These are phyloP conservation scores for Phaeodactylum tricornutum DNA, from an alignment of 108 stramenopile species.

Conservation along the genomic window DNA sequence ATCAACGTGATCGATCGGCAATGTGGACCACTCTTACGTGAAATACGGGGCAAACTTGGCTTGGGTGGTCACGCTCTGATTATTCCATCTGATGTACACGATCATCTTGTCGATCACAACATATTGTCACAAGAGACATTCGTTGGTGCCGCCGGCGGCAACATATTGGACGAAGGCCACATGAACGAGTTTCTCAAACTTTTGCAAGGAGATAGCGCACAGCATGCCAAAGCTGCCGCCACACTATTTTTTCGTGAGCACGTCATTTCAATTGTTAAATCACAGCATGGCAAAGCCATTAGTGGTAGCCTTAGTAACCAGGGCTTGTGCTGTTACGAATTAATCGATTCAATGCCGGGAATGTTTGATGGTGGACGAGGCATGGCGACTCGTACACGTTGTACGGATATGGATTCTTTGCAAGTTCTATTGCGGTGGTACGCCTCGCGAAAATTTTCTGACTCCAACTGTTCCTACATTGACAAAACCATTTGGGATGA, in stretches of 20 bases:
- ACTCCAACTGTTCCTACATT: slow-evolving; percentile 61
- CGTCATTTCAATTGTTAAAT: slow-evolving; percentile 79
- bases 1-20: slow-evolving; percentile 60
- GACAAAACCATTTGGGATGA: slow-evolving; percentile 80
- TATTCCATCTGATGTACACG: slow-evolving; percentile 86
- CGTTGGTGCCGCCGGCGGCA: slow-evolving; percentile 78
- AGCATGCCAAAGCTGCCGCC: slow-evolving; percentile 36
- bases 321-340: slow-evolving; percentile 72
- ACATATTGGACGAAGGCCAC: slow-evolving; percentile 56
- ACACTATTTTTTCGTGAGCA: slow-evolving; percentile 87
- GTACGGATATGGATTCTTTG: slow-evolving; percentile 48
- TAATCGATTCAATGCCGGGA: slow-evolving; percentile 73
- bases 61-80: slow-evolving; percentile 66
- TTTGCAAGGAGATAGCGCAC: slow-evolving; percentile 17
- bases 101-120: slow-evolving; percentile 77
- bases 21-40: slow-evolving; percentile 48
- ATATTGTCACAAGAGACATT: slow-evolving; percentile 72
- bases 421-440: slow-evolving; percentile 57
- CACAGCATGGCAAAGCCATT: slow-evolving; percentile 21
- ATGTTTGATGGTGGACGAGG: slow-evolving; percentile 18
- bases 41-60: slow-evolving; percentile 62
- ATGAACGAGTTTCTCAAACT: slow-evolving; percentile 37
- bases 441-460: slow-evolving; percentile 60
- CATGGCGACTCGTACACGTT: slow-evolving; percentile 64
- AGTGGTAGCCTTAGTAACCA: not conserved